These are phyloP conservation scores for Garcia nutans DNA, from an alignment of 345 rosid genomes.

Conservation along the genomic window DNA sequence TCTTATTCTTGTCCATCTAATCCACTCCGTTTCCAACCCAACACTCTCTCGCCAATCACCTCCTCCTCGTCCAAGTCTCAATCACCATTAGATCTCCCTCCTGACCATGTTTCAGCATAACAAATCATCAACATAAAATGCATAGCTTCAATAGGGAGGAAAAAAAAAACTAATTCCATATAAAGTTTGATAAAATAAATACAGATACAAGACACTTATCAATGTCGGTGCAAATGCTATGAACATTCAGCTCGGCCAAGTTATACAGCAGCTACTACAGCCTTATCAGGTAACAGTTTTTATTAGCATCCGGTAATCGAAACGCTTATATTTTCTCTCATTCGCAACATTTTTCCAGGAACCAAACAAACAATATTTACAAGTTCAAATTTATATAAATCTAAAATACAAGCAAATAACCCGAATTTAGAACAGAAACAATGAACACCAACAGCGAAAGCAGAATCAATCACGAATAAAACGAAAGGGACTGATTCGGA, in stretches of 20 bases:
- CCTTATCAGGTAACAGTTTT: not conserved
- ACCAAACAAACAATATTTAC: not conserved
- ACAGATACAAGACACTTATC: not conserved
- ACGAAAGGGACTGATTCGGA: no score
- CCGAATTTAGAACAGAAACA: not conserved
- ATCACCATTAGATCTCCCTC: conserved; percentile 40
- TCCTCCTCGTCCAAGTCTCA: conserved; percentile 27
- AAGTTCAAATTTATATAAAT: not conserved
- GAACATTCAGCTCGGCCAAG: not conserved
- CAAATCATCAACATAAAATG: not conserved
- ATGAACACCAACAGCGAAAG: not conserved
- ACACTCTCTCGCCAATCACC: conserved; percentile 30
- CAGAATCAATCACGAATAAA: not conserved
- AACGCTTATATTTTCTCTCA: not conserved
- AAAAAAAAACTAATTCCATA: not conserved
- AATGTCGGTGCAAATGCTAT: not conserved
- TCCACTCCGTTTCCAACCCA: conserved; percentile 34
- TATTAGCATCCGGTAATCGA: not conserved
- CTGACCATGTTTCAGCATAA: conserved; percentile 1
- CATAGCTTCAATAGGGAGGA: not conserved
- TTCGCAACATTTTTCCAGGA: not conserved
- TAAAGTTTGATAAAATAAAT: no score
- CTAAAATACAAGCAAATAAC: not conserved
- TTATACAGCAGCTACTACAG: not conserved
- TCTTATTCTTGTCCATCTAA: conserved; percentile 91